Evolutionary conservation across 208 protist genomes (phyloP), one percentile per base, ranked within the genome.

Genomic region (Trypanosoma melophagium): DNA sequence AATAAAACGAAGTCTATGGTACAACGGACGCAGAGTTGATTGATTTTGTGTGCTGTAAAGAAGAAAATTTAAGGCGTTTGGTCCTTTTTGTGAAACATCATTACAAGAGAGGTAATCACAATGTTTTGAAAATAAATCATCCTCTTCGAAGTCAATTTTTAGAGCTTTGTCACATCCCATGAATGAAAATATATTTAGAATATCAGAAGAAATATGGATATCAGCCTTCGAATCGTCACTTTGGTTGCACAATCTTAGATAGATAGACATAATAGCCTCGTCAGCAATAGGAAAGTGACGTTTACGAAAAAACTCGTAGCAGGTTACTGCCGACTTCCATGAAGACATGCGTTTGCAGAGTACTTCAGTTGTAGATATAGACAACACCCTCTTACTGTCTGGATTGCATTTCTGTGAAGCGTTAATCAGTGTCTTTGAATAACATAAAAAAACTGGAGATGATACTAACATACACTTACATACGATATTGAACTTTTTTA

Each of bases 271-370:
- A 28, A 72, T 28, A 44, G 67, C 67, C 40, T 72, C 67, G 44
- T 64, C 67, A 9, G 59, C 41, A 31, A 72, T 56, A n/a, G 58
- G 51, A 76, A 57, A 50, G 61, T 73, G 59, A 72, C 69, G 25
- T 59, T 62, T 45, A 49, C 62, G 50, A 38, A 77, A 60, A 61
- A 69, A 66, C 17, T 77, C 41, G 31, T 77, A 77, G 52, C 72
- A 77, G 14, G 44, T 45, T 14, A 77, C 51, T 28, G 66, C 58
- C 3, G 72, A 66, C 19, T 68, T 25, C 65, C 55, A 72, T 22
- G 64, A 63, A 16, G 50, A 47, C 66, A 66, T 62, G 53, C 53
- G n/a, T 52, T 53, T 21, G 28, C 66, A 77, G 2, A 77, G 19
- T 19, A 77, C 19, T 54, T 67, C 72, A 21, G 72, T 77, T 2